Evolutionary conservation across 2,329 filamentous ascomycete genomes (phyloP).

Genomic region (Phoma sp.): DNA sequence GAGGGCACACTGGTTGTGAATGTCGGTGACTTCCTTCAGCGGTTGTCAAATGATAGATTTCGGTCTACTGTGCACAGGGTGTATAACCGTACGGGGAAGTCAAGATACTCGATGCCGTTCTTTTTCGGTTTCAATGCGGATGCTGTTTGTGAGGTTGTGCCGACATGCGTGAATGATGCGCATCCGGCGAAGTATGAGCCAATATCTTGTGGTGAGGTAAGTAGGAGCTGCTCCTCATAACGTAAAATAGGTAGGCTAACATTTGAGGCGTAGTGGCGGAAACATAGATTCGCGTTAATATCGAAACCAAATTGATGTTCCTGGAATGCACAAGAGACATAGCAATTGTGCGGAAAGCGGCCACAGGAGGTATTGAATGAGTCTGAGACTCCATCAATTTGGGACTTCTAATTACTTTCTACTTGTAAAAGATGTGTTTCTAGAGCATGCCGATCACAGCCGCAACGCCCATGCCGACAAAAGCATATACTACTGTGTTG

Average conservation of each 20-base stretch:
- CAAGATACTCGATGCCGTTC: constrained; percentile 64
- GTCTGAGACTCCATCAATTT: no score
- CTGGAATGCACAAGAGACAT: no score
- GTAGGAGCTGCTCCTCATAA: no score
- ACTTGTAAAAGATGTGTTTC: neutral
- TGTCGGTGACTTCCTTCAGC: constrained; percentile 63
- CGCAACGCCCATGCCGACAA: constrained; percentile 6
- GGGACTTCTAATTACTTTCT: no score
- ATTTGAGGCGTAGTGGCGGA: no score
- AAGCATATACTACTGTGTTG: neutral
- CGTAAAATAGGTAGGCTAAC: no score
- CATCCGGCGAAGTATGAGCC: constrained; percentile 60
- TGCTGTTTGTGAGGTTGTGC: constrained; percentile 55
- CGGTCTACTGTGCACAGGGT: constrained; percentile 58
- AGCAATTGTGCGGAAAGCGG: no score
- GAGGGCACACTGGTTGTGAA: constrained; percentile 46
- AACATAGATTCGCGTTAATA: no score
- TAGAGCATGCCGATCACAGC: constrained; percentile 3
- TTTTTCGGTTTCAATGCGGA: constrained; percentile 65
- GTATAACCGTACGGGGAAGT: constrained; percentile 26
- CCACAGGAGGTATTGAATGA: no score
- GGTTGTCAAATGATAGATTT: constrained; percentile 59
- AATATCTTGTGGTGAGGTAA: constrained; percentile 35
- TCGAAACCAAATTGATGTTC: no score
- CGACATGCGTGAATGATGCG: constrained; percentile 53